These are phyloP conservation scores for Schwanniomyces occidentalis DNA, from an alignment of 805 yeast species.

Conservation along the genomic window DNA sequence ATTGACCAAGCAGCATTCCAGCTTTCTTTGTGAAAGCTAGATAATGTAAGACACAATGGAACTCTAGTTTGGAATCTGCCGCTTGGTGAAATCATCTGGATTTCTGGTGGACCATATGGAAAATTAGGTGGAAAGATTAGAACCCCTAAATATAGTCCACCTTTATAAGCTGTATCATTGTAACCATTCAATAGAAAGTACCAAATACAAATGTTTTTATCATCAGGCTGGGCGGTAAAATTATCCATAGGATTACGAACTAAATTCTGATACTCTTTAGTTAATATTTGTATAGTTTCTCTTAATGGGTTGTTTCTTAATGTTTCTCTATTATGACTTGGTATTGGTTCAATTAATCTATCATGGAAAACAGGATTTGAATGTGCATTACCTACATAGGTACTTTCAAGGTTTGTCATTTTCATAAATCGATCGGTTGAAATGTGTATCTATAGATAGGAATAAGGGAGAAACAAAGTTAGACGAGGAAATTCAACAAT, in stretches of 20 bases:
- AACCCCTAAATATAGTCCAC: slow-evolving; percentile 16
- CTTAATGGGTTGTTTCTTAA: neutral
- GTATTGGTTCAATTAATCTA: slow-evolving; percentile 3
- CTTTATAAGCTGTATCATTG: slow-evolving; percentile 10
- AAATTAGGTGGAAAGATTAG: slow-evolving; percentile 14
- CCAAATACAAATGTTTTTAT: slow-evolving; percentile 14
- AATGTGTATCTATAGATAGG: too few species aligned
- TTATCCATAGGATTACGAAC: slow-evolving; percentile 9
- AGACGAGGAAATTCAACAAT: too few species aligned
- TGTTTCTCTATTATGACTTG: slow-evolving; percentile 1
- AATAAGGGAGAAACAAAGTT: too few species aligned
- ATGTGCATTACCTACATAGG: neutral
- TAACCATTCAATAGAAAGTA: slow-evolving; percentile 16
- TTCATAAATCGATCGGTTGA: too few species aligned
- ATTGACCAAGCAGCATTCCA: slow-evolving; percentile 19
- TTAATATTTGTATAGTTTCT: slow-evolving; percentile 6
- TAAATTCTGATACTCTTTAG: slow-evolving; percentile 10
- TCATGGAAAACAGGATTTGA: neutral
- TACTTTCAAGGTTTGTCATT: neutral
- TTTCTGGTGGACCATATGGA: slow-evolving; percentile 18
- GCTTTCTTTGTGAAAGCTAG: slow-evolving; percentile 14
- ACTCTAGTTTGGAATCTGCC: slow-evolving; percentile 11
- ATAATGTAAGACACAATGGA: slow-evolving; percentile 14
- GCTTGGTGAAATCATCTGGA: slow-evolving; percentile 18
- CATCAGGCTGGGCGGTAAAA: slow-evolving; percentile 12